phyloP scores from a whole-genome alignment of 1,284 basidiomycete genomes.

The Rhodotorula sp. region DNA sequence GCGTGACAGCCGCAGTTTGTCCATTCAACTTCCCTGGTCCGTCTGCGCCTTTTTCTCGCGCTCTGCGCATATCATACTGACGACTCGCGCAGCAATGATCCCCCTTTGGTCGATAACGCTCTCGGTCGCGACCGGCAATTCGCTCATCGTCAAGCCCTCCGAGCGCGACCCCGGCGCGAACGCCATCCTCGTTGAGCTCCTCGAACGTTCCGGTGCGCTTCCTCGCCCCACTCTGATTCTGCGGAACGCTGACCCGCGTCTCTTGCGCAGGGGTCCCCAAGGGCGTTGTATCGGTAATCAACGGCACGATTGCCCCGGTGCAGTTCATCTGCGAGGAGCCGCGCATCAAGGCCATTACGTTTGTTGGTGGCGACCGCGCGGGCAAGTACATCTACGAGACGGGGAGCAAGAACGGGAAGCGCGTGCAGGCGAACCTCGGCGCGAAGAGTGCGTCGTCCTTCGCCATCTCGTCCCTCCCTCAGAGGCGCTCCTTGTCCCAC shows the following conservation, averaged over 20 bases:
- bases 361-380: conserved; percentile 93
- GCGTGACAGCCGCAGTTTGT: conserved; percentile 65
- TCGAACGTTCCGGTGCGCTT: conserved; percentile 69
- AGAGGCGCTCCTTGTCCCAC: background rate
- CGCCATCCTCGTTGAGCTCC: conserved; percentile 95
- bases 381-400: conserved; percentile 92
- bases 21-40: conserved; percentile 60
- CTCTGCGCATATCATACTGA: too few species aligned
- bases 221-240: conserved; percentile 12
- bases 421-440: conserved; percentile 92
- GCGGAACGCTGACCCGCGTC: too few species aligned
- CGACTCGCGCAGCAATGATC: too few species aligned
- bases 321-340: conserved; percentile 93
- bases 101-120: conserved; percentile 91
- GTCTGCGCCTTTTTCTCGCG: too few species aligned
- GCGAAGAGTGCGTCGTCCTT: conserved; percentile 67
- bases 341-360: conserved; percentile 88
- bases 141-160: conserved; percentile 90
- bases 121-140: conserved; percentile 85
- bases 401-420: conserved; percentile 74
- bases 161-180: conserved; percentile 95
- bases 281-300: conserved; percentile 60
- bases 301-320: conserved; percentile 85
- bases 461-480: background rate
- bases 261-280: conserved; percentile 47